Conservation (phyloP, 805 yeast genomes). For the Cyberlindnera amylophila region DNA sequence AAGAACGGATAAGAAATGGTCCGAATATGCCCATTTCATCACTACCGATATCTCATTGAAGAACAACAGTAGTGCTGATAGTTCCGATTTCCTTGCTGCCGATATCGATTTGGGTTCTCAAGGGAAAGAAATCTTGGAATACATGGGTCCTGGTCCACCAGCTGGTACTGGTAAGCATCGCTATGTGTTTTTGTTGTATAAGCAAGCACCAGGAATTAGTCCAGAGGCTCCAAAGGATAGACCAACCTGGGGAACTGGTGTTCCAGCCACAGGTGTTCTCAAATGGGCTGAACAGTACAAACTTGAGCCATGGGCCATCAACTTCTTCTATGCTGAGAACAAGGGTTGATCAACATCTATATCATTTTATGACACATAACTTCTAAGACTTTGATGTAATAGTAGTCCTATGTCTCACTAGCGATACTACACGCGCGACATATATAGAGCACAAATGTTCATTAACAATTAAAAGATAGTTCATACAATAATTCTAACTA, state of each 20-base stretch:
- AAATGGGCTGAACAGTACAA: slow-evolving; percentile 67
- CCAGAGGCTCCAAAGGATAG: slow-evolving; percentile 45
- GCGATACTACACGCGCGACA: not conserved
- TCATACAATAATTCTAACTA: no score
- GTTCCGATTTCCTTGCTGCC: slow-evolving; percentile 32
- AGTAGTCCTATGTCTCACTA: no score
- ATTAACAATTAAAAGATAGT: no score
- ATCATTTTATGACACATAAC: no score
- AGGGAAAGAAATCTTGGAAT: slow-evolving; percentile 48
- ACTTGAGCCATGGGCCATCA: slow-evolving; percentile 66
- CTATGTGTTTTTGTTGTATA: slow-evolving; percentile 72
- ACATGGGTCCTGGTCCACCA: slow-evolving; percentile 90
- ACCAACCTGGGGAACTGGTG: slow-evolving; percentile 83
- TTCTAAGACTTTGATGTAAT: no score
- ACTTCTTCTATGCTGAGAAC: slow-evolving; percentile 81
- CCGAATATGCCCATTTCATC: slow-evolving; percentile 80
- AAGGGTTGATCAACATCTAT: slow-evolving; percentile 13
- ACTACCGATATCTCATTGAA: slow-evolving; percentile 49
- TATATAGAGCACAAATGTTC: not conserved
- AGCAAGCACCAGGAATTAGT: slow-evolving; percentile 45
- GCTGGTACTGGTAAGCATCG: slow-evolving; percentile 82
- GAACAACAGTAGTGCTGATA: slow-evolving; percentile 29
- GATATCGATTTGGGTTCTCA: slow-evolving; percentile 31
- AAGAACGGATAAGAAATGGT: slow-evolving; percentile 77
- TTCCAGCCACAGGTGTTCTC: slow-evolving; percentile 71